Conservation (phyloP, 163 green algal genomes). For the Chlorella variabilis region DNA sequence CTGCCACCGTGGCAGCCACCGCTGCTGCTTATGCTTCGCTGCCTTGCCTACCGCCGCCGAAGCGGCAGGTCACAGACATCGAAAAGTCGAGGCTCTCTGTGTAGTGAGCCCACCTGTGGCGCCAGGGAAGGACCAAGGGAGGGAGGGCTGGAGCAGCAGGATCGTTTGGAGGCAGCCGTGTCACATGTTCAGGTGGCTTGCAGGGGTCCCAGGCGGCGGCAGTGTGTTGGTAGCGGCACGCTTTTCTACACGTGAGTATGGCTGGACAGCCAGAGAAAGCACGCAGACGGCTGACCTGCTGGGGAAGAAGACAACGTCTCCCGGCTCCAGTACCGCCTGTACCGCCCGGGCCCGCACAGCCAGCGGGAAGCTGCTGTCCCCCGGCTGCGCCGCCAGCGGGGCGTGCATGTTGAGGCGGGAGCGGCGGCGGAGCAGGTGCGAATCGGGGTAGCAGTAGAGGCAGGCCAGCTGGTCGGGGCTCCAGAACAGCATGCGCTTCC, state of each 20-base stretch:
- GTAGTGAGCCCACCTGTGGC: constrained; percentile 30
- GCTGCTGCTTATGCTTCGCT: too few relatives aligned
- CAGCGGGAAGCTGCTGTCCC: constrained; percentile 7
- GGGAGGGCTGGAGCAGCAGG: neutral
- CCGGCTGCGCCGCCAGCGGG: neutral
- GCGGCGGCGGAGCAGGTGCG: constrained; percentile 30
- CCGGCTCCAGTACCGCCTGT: constrained; percentile 20
- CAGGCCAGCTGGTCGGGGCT: constrained; percentile 10
- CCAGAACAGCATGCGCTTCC: constrained; percentile 39
- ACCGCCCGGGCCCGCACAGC: neutral
- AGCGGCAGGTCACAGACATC: constrained; percentile 16
- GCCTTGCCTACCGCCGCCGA: too few relatives aligned
- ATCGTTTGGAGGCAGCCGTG: neutral
- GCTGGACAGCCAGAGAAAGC: too few relatives aligned
- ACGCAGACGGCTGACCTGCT: neutral
- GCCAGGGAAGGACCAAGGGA: neutral
- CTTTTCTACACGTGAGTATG: too few relatives aligned
- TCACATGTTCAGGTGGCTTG: neutral
- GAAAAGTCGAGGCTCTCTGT: constrained; percentile 35
- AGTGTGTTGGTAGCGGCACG: too few relatives aligned
- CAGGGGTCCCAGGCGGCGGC: too few relatives aligned
- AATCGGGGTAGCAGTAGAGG: constrained; percentile 30
- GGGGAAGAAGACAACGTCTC: constrained; percentile 27
- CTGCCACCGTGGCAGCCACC: too few relatives aligned
- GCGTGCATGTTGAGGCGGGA: constrained; percentile 26